Conservation (phyloP, 129 eudicot species). For the Lactuca sativa region DNA sequence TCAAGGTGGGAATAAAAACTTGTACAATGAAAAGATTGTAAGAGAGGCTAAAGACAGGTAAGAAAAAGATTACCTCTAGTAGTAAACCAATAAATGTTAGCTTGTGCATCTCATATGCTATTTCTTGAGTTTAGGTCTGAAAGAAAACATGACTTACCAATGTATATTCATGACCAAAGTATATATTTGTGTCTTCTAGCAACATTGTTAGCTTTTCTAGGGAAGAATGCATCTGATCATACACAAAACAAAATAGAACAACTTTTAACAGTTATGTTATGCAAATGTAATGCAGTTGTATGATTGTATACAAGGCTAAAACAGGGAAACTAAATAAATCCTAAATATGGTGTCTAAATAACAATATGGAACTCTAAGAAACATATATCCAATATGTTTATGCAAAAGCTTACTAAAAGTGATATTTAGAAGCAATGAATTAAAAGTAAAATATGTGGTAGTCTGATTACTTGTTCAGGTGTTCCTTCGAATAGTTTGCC, state of each 20-base stretch:
- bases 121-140: too few species aligned
- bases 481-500: constrained; percentile 96
- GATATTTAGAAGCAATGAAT: constrained; percentile 15
- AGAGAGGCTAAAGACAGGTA: too few species aligned
- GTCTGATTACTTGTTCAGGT: constrained; percentile 64
- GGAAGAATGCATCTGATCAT: constrained; percentile 78
- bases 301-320: background rate
- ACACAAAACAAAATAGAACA: constrained; percentile 18
- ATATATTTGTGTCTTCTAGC: constrained; percentile 81
- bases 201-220: constrained; percentile 58
- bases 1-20: too few species aligned
- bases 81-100: too few species aligned
- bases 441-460: constrained; percentile 2
- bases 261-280: constrained; percentile 5
- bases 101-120: too few species aligned
- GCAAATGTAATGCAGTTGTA: background rate
- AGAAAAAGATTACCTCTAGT: too few species aligned
- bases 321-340: too few species aligned
- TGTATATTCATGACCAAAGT: constrained; percentile 96
- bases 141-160: too few species aligned
- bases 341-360: too few species aligned
- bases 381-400: too few species aligned
- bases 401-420: constrained; percentile 14
- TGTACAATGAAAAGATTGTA: too few species aligned
- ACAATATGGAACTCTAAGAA: background rate